Conservation (phyloP, 495 filamentous ascomycete species). For the Penicillium longicatenatum region DNA sequence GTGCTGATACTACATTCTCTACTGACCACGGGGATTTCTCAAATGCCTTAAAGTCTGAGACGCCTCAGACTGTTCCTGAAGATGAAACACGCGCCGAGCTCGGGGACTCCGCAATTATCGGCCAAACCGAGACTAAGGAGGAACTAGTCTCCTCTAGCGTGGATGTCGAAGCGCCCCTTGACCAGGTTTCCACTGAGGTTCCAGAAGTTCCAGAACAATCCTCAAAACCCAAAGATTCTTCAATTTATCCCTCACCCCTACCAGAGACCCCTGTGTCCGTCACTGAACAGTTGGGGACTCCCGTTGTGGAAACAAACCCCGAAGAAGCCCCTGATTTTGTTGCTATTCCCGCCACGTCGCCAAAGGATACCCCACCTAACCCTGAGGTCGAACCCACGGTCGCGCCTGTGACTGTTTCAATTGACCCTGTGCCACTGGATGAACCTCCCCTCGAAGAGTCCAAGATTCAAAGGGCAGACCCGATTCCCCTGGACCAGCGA, state of each 20-base stretch:
- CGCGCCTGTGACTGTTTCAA: conserved; percentile 20
- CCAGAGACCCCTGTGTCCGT: conserved; percentile 20
- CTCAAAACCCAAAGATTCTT: conserved; percentile 10
- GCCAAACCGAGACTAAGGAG: conserved; percentile 33
- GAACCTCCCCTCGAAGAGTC: conserved; percentile 26
- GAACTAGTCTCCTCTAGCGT: conserved; percentile 40
- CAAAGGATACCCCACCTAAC: conserved; percentile 19
- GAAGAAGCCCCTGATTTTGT: conserved; percentile 18
- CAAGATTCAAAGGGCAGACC: conserved; percentile 18
- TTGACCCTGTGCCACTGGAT: conserved; percentile 17
- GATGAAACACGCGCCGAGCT: conserved; percentile 31
- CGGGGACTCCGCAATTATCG: conserved; percentile 27
- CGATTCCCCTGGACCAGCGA: conserved; percentile 42
- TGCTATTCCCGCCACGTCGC: conserved; percentile 26
- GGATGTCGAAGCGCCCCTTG: conserved; percentile 36
- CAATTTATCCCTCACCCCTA: conserved; percentile 23
- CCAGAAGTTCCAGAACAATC: conserved; percentile 26
- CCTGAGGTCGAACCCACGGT: conserved; percentile 22
- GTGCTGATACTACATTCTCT: conserved; percentile 16
- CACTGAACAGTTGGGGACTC: conserved; percentile 20
- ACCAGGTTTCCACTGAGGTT: conserved; percentile 28
- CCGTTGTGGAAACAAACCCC: conserved; percentile 12
- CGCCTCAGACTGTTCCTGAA: conserved; percentile 25
- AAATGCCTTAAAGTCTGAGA: conserved; percentile 21
- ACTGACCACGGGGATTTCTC: conserved; percentile 11